Evolutionary conservation across 192 early-diverging fungal genomes (phyloP), one percentile per base, ranked within the genome.

Genomic region (Backusella australiensis): DNA sequence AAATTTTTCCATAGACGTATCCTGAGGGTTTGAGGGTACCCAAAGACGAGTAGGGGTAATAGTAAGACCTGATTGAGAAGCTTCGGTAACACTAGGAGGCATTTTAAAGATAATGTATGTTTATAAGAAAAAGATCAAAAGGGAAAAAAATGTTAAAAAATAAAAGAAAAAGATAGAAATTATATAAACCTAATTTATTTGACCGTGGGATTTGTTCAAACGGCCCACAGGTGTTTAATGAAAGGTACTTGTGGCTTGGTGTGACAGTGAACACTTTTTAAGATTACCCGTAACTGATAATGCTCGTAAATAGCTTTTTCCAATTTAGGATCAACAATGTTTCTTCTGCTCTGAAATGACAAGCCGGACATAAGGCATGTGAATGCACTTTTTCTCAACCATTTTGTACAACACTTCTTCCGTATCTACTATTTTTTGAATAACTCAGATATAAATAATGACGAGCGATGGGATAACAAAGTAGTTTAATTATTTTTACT

Each of bases 1-100:
- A 84, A 97, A 96, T 84, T 85, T 88, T 76, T 90, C 85, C 80
- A 94, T 94, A 56, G 85, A 81, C 7, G 90, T 93, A 29, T 83
- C 78, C 9, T 85, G 68, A 6, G 85, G 77, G 71, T 88, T 76
- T 29, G 83, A 75, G 32, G 94, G 93, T 35, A 69, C 79, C 94
- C 94, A 95, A 67, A 94, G 83, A 71, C 82, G 79, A 69, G 56
- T 59, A 1, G 87, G 87, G n/a, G 36, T 79, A 34, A n/a, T 46
- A 3, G 74, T 19, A 26, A 41, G 42, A 2, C 23, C 70, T 7
- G 6, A 32, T 71, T 71, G 41, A 17, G 39, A 11, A 41, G 5
- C 42, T 44, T 63, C 56, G 12, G 56, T 63, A 63, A 12, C 11
- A 63, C 56, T 63, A 14, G 56, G 56, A 29, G 56, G 14, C 56